Evolutionary conservation across 306 rosid species (phyloP).

Genomic region (Benincasa hispida): DNA sequence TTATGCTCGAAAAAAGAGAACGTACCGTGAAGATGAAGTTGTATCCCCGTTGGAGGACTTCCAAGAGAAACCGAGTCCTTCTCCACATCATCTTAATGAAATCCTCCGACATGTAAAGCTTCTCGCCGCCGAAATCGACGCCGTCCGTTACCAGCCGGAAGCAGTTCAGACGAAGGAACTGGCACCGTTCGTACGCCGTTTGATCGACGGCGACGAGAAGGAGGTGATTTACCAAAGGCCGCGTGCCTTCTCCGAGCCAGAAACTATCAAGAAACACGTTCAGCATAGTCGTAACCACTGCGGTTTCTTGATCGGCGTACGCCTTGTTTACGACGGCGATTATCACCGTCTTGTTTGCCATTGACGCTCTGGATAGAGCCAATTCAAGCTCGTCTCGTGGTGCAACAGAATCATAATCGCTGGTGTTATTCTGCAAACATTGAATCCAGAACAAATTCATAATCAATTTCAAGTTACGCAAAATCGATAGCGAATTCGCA

Average conservation of each 20-base stretch:
- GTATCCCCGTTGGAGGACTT: constrained; percentile 69
- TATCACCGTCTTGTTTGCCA: constrained; percentile 52
- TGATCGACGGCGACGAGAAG: constrained; percentile 58
- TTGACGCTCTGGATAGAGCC: constrained; percentile 37
- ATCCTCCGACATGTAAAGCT: constrained; percentile 53
- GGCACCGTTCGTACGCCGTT: constrained; percentile 52
- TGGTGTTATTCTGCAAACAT: background rate
- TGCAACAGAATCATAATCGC: background rate
- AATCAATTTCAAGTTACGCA: background rate
- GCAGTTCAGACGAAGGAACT: constrained; percentile 36
- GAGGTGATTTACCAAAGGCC: constrained; percentile 30
- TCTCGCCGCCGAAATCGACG: constrained; percentile 46
- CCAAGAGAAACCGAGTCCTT: constrained; percentile 38
- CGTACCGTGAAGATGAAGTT: constrained; percentile 56
- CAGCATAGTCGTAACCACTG: constrained; percentile 41
- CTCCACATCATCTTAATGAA: constrained; percentile 82
- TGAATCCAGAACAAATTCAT: background rate
- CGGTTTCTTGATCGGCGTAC: constrained; percentile 37
- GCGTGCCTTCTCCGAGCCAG: constrained; percentile 62
- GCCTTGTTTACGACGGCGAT: constrained; percentile 52
- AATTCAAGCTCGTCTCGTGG: constrained; percentile 31
- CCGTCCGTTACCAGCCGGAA: constrained; percentile 41
- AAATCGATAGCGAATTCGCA: background rate
- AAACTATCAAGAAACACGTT: constrained; percentile 57
- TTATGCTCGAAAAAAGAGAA: background rate